phyloP scores from a whole-genome alignment of 139 green algal genomes.

The Chlorella sorokiniana region DNA sequence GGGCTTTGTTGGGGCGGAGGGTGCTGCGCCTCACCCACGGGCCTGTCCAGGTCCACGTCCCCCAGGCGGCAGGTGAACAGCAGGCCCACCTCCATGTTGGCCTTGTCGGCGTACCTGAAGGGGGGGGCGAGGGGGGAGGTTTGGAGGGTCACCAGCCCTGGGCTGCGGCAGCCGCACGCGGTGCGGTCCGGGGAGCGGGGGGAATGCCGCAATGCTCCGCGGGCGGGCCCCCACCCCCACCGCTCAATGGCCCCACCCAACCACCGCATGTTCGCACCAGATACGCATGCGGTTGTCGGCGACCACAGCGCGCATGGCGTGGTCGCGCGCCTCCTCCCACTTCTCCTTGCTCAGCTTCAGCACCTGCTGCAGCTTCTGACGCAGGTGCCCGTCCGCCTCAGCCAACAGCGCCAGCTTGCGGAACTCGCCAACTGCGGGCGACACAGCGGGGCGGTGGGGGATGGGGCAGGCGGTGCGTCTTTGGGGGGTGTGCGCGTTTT shows the following conservation, averaged over 20 bases:
- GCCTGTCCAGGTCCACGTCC: slow-evolving; percentile 78
- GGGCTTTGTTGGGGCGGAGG: background rate
- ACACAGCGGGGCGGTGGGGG: background rate
- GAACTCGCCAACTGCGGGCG: slow-evolving; percentile 80
- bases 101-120: slow-evolving; percentile 58
- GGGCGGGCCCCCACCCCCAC: background rate
- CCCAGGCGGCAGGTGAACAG: slow-evolving; percentile 83
- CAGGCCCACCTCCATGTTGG: slow-evolving; percentile 73
- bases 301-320: slow-evolving; percentile 83
- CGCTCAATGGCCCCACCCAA: background rate
- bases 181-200: background rate
- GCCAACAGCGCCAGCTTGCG: slow-evolving; percentile 77
- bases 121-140: background rate
- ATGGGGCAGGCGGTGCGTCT: background rate
- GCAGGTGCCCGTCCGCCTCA: slow-evolving; percentile 80
- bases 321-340: slow-evolving; percentile 88
- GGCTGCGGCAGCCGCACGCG: background rate
- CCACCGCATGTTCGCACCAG: slow-evolving; percentile 52
- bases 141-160: too few relatives aligned
- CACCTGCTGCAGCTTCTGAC: slow-evolving; percentile 84
- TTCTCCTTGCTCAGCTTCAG: slow-evolving; percentile 92
- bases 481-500: too few relatives aligned
- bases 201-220: background rate
- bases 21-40: slow-evolving; percentile 55
- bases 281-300: slow-evolving; percentile 82